phyloP scores from a whole-genome alignment of 495 filamentous ascomycete genomes.

The Copromyces sp. region DNA sequence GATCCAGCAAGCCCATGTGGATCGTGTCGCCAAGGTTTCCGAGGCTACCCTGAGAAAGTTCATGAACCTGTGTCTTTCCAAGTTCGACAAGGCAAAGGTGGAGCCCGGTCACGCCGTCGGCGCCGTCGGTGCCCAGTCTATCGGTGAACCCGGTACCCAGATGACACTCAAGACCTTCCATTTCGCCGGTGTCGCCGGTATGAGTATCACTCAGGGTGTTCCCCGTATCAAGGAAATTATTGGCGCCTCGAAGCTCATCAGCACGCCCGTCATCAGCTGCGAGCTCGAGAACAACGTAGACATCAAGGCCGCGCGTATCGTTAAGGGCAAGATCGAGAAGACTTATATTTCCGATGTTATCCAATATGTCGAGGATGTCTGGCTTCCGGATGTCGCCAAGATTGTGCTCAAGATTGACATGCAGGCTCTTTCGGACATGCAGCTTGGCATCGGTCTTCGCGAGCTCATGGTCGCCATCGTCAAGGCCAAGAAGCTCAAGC shows the following conservation, averaged over 20 bases:
- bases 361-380: slow-evolving; percentile 68
- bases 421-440: slow-evolving; percentile 63
- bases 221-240: slow-evolving; percentile 99
- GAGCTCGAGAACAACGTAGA: slow-evolving; percentile 59
- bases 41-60: slow-evolving; percentile 60
- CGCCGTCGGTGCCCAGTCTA: slow-evolving; percentile 93
- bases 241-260: slow-evolving; percentile 87
- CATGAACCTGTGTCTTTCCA: slow-evolving; percentile 70
- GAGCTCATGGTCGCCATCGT: slow-evolving; percentile 66
- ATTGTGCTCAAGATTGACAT: slow-evolving; percentile 69
- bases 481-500: slow-evolving; percentile 70
- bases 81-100: slow-evolving; percentile 81
- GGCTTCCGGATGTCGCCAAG: slow-evolving; percentile 62
- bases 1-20: slow-evolving; percentile 29
- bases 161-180: slow-evolving; percentile 99
- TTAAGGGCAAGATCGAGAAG: slow-evolving; percentile 88
- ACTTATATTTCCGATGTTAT: slow-evolving; percentile 68
- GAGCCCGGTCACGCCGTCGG: slow-evolving; percentile 97
- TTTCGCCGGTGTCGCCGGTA: slow-evolving; percentile 98
- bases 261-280: slow-evolving; percentile 86
- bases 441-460: slow-evolving; percentile 58
- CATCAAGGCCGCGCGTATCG: slow-evolving; percentile 68
- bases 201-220: slow-evolving; percentile 98
- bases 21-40: slow-evolving; percentile 75
- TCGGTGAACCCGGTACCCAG: slow-evolving; percentile 96